These are phyloP conservation scores for Penicillium hesseltinei DNA, from an alignment of 2,329 filamentous ascomycete genomes.

Conservation along the genomic window DNA sequence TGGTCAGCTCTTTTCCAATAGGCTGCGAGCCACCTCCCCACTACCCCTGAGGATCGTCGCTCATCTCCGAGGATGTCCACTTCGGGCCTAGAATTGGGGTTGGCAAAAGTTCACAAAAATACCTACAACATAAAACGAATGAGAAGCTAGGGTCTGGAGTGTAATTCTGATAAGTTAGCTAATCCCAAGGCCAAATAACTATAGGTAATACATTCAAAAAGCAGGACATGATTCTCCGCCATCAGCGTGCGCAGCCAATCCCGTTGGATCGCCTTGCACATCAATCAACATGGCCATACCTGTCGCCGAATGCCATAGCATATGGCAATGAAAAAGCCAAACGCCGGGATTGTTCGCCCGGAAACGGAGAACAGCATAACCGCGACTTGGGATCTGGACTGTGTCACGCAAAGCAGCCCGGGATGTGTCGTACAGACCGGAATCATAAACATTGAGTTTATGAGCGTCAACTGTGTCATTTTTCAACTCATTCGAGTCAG, in stretches of 20 bases:
- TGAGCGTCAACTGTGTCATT: conserved; percentile 19
- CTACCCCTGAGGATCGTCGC: background rate
- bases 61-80: background rate
- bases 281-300: conserved; percentile 47
- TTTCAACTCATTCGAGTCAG: conserved; percentile 1
- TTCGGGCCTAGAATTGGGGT: background rate
- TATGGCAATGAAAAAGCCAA: conserved; percentile 53
- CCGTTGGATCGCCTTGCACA: conserved; percentile 25
- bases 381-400: conserved; percentile 53
- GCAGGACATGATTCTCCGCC: background rate
- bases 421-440: conserved; percentile 30
- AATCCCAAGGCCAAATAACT: background rate
- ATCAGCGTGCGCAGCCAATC: conserved; percentile 17
- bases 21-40: background rate
- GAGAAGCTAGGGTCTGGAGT: background rate
- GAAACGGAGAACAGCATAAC: conserved; percentile 57
- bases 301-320: conserved; percentile 51
- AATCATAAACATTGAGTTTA: conserved; percentile 23
- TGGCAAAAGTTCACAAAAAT: background rate
- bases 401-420: conserved; percentile 53
- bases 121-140: background rate
- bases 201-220: background rate
- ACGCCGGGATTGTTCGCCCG: conserved; percentile 53
- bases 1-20: background rate
- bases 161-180: background rate